phyloP scores from a whole-genome alignment of 352 stramenopile genomes.

The Globisporangium spinosum region DNA sequence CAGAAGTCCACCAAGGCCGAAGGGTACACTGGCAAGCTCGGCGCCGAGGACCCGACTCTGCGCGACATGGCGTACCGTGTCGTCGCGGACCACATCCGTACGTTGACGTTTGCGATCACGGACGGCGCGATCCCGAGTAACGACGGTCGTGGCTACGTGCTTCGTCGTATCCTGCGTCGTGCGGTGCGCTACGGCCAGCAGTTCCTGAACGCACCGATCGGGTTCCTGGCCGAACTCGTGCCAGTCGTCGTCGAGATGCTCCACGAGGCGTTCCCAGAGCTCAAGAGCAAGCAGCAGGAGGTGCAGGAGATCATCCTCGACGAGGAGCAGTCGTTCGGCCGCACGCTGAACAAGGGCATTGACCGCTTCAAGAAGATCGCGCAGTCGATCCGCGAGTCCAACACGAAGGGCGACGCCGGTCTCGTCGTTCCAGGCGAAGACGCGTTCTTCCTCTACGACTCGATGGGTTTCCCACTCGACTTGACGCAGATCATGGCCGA shows the following conservation, averaged over 20 bases:
- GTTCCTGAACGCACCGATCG: constrained; percentile 92
- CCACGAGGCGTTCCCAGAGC: constrained; percentile 94
- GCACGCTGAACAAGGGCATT: constrained; percentile 94
- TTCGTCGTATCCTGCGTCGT: constrained; percentile 96
- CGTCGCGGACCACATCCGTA: constrained; percentile 97
- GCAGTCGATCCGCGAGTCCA: constrained; percentile 56
- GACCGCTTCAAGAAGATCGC: constrained; percentile 89
- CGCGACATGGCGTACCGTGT: constrained; percentile 93
- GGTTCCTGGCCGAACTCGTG: constrained; percentile 95
- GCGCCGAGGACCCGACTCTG: constrained; percentile 86
- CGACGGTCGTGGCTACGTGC: constrained; percentile 97
- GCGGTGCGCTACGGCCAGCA: constrained; percentile 98
- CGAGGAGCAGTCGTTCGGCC: constrained; percentile 95
- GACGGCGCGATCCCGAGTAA: constrained; percentile 97
- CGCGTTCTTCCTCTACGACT: constrained; percentile 99
- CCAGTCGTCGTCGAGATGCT: constrained; percentile 93
- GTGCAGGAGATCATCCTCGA: constrained; percentile 95
- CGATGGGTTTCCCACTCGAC: constrained; percentile 98
- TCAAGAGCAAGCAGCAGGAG: constrained; percentile 87
- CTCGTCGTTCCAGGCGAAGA: constrained; percentile 91
- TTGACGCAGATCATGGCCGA: constrained; percentile 98
- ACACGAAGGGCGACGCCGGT: constrained; percentile 41
- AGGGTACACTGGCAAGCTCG: constrained; percentile 82
- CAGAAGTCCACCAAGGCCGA: constrained; percentile 73
- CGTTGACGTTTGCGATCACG: constrained; percentile 96